phyloP scores from a whole-genome alignment of 2,329 filamentous ascomycete species.

The Ophiocordyceps camponoti-saundersi region DNA sequence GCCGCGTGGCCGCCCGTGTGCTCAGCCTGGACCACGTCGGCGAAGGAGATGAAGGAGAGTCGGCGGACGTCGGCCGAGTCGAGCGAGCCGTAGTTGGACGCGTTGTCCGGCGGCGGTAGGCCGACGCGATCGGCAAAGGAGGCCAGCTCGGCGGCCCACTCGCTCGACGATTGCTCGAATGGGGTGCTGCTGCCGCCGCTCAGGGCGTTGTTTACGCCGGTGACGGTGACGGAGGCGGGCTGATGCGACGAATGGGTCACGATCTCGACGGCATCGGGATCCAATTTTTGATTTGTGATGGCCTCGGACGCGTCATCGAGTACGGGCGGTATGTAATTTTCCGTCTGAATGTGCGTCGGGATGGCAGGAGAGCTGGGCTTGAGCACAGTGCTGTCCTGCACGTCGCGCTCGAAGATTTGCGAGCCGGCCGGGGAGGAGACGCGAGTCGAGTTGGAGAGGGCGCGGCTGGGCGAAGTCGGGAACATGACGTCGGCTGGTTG shows the following conservation, averaged over 20 bases:
- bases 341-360: conserved; percentile 81
- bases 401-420: conserved; percentile 86
- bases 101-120: conserved; percentile 34
- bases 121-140: conserved; percentile 30
- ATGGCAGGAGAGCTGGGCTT: conserved; percentile 68
- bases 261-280: conserved; percentile 84
- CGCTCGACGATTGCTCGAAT: conserved; percentile 25
- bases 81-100: conserved; percentile 60
- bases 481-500: conserved; percentile 13
- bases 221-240: conserved; percentile 53
- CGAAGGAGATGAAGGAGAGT: conserved; percentile 90
- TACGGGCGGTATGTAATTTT: conserved; percentile 84
- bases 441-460: conserved; percentile 54
- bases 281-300: conserved; percentile 72
- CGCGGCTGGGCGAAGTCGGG: conserved; percentile 48
- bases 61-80: conserved; percentile 64
- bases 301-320: conserved; percentile 82
- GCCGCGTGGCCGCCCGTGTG: conserved; percentile 39
- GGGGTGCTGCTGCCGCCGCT: conserved; percentile 9
- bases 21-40: conserved; percentile 81
- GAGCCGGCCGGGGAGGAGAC: conserved; percentile 62
- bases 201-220: conserved; percentile 21
- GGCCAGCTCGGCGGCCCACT: conserved; percentile 41
- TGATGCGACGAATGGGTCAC: conserved; percentile 76
- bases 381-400: conserved; percentile 60